Percentiles rank a stretch among this genome's conserved stretches.
Evolutionary conservation across 805 yeast genomes (phyloP).

Genomic region (Zygosaccharomyces bisporus): DNA sequence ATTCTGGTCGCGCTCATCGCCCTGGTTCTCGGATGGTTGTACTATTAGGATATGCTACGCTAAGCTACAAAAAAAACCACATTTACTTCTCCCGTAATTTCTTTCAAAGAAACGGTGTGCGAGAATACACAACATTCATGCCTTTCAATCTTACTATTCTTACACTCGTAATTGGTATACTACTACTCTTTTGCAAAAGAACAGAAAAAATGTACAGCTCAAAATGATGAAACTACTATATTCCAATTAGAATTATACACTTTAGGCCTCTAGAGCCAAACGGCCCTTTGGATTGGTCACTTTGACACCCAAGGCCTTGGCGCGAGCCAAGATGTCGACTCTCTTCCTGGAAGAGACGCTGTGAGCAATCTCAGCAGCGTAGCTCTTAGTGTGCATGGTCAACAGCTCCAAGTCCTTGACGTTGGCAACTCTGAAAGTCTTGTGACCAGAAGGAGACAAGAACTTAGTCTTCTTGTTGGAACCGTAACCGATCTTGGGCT

Average conservation of each 20-base stretch:
- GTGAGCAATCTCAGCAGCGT: constrained; percentile 99
- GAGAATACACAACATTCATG: not conserved
- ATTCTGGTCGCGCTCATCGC: constrained; percentile 52
- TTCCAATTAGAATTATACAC: constrained; percentile 9
- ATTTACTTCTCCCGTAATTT: not conserved
- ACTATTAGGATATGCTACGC: constrained; percentile 42
- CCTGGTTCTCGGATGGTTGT: constrained; percentile 65
- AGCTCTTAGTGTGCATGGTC: constrained; percentile 94
- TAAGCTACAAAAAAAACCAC: not conserved
- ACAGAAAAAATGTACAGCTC: constrained; percentile 6
- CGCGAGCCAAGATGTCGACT: constrained; percentile 91
- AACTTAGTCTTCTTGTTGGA: constrained; percentile 98
- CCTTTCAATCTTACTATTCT: not conserved
- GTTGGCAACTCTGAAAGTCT: constrained; percentile 91
- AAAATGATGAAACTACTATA: constrained; percentile 7
- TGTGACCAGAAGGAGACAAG: constrained; percentile 97
- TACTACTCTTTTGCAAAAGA: not conserved
- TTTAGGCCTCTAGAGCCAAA: constrained; percentile 94
- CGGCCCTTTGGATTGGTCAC: constrained; percentile 99
- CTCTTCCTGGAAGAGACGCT: constrained; percentile 98
- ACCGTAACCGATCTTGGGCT: constrained; percentile 99
- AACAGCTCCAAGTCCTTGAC: constrained; percentile 89
- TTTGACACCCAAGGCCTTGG: constrained; percentile 97
- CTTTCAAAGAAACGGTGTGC: not conserved
- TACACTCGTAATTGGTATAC: not conserved